Base-by-base conservation (phyloP, 768 basidiomycete genomes). In the Pleurotus salmoneostramineus region DNA sequence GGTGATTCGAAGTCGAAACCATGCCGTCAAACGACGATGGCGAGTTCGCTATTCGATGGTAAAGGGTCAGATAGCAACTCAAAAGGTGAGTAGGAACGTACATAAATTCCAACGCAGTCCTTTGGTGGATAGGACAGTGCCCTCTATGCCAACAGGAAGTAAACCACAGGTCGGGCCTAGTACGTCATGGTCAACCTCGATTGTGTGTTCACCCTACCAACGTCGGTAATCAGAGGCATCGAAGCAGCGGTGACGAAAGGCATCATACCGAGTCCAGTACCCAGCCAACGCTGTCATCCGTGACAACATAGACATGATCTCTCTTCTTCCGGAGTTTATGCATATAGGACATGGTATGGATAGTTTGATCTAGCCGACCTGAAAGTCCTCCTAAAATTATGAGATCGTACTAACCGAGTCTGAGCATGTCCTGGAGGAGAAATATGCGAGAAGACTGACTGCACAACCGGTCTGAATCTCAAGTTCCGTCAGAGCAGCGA, bases 211-310 rank as follows among this genome's bases (percentile, higher is more conserved):
- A 15, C 96, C 96, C 94, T 97, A 48, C 44, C 45, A 44, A 45
- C 32, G 50, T 34, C 35, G 15, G 17, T n/a, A 46, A 40, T 31
- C 12, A 60, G 52, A 27, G 21, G 35, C 34, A 6, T 45, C 35
- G 27, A 48, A 50, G 35, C 40, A 12, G 51, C 32, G 46, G 55
- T 48, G 33, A 46, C 4, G 37, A 43, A 47, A 46, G 52, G 54
- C 46, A 32, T 72, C 79, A 60, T 65, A 94, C 95, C 58, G 76
- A 71, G 59, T 91, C 85, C 2, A 99, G 80, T 0, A 95, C 85
- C 91, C 96, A 98, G 3, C 87, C 92, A 10, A 97, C 77, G 61
- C 89, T 94, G 49, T 98, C 94, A 51, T 94, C 91, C n/a, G 92
- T 93, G 8, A 95, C 76, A 0, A 83, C 91, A 68, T 85, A 95